Base-by-base conservation (phyloP, 2,329 filamentous ascomycete species). In the Keithomyces neogunnii region DNA sequence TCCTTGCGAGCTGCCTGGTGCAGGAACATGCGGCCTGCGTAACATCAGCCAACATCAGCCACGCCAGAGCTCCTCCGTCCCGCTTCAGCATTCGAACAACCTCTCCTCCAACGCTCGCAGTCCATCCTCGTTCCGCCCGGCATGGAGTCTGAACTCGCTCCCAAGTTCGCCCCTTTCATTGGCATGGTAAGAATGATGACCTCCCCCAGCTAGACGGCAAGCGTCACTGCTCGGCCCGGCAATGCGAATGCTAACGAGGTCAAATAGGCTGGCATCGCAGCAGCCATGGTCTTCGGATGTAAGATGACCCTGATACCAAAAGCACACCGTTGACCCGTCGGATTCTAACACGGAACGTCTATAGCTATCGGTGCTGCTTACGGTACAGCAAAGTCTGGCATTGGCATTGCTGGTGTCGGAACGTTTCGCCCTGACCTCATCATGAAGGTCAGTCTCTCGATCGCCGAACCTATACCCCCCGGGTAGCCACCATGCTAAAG, bases 201-300 rank as follows among this genome's bases (percentile, higher is more conserved):
- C 48, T 35, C 45, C 7, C 55, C 53, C 59, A 56, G 60, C 64
- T 54, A 64, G 60, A 49, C 55, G 19, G 19, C 19, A 47, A 53
- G 55, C 51, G 51, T 45, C 26, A 6, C 47, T 11, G n/a, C 26
- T 26, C n/a, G 3, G n/a, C 13, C 26, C 38, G 26, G n/a, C 5
- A 44, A 30, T 9, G n/a, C 5, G 26, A 28, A 50, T 50, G 44
- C 51, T 53, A 50, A 53, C 39, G 38, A 38, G 19, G 26, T 19
- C 3, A 47, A 45, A 49, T 65, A 89, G 86, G 86, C 78, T 63
- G 87, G 87, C 63, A 89, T 92, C 65, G 85, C 84, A 53, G 81
- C 82, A 62, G 86, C 87, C 65, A 92, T 92, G 87, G 83, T 88
- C 62, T 89, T 91, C 62, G 87, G 87, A 73, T 86, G 88, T 89